Conservation (phyloP, 2,329 filamentous ascomycete species). For the Colletotrichum sp. region DNA sequence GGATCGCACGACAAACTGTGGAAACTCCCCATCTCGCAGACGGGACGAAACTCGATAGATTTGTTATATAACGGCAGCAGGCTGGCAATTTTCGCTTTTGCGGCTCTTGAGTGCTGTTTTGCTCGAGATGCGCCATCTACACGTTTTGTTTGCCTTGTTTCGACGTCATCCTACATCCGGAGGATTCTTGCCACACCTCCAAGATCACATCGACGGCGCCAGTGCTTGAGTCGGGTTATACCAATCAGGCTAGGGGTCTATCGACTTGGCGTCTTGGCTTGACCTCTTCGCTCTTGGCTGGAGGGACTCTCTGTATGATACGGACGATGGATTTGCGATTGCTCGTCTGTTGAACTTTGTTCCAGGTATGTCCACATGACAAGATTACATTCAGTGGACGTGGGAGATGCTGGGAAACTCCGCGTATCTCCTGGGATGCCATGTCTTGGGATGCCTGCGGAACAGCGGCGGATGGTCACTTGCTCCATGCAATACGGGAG, state of each 20-base stretch:
- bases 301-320: background rate
- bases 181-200: background rate
- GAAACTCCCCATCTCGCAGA: background rate
- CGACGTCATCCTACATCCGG: background rate
- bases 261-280: background rate
- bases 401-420: background rate
- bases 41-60: background rate
- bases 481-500: background rate
- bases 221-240: background rate
- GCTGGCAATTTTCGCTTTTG: background rate
- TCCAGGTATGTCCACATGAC: background rate
- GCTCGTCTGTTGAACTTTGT: background rate
- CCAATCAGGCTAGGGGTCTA: background rate
- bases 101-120: background rate
- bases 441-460: background rate
- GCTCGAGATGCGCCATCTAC: background rate
- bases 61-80: background rate
- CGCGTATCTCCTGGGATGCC: background rate
- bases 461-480: background rate
- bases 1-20: background rate
- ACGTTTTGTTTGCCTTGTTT: background rate
- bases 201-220: background rate
- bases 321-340: background rate
- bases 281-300: background rate
- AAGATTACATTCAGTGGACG: background rate